These are phyloP conservation scores for Poa pratensis DNA, from an alignment of 176 grass and related monocot genomes.

Conservation along the genomic window DNA sequence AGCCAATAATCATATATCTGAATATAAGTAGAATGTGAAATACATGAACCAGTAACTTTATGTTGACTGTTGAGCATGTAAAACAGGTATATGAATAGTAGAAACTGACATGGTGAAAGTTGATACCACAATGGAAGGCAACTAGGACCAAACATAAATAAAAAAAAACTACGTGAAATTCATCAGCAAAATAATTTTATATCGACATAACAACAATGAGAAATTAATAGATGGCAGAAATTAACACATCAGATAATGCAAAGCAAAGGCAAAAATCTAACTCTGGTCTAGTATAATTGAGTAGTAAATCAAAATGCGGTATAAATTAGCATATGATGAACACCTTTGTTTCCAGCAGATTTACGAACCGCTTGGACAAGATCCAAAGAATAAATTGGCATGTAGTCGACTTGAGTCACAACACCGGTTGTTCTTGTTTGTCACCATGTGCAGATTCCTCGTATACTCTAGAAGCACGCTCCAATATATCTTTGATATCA, in stretches of 20 bases:
- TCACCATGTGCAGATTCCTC: slow-evolving; percentile 53
- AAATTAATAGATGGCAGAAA: slow-evolving; percentile 9
- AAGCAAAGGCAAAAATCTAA: neutral
- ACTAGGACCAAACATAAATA: slow-evolving; percentile 1
- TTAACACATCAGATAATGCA: neutral
- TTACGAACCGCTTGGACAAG: slow-evolving; percentile 85
- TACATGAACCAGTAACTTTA: neutral
- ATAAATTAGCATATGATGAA: slow-evolving; percentile 35
- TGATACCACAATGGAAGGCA: neutral
- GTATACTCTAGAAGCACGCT: slow-evolving; percentile 65
- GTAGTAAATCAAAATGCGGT: slow-evolving; percentile 9
- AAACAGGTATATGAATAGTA: neutral
- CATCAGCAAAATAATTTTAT: slow-evolving; percentile 4
- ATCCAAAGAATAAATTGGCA: slow-evolving; percentile 88
- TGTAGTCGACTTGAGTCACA: slow-evolving; percentile 84
- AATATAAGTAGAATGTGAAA: slow-evolving; percentile 1
- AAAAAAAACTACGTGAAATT: neutral
- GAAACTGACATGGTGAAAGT: neutral
- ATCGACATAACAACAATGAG: neutral
- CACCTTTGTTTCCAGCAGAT: slow-evolving; percentile 83
- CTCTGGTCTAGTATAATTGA: neutral
- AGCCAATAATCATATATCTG: neutral
- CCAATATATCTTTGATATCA: slow-evolving; percentile 92
- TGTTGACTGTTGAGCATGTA: slow-evolving; percentile 5
- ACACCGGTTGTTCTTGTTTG: slow-evolving; percentile 48